phyloP scores from a whole-genome alignment of 768 basidiomycete genomes.

The Mycena alexandri region DNA sequence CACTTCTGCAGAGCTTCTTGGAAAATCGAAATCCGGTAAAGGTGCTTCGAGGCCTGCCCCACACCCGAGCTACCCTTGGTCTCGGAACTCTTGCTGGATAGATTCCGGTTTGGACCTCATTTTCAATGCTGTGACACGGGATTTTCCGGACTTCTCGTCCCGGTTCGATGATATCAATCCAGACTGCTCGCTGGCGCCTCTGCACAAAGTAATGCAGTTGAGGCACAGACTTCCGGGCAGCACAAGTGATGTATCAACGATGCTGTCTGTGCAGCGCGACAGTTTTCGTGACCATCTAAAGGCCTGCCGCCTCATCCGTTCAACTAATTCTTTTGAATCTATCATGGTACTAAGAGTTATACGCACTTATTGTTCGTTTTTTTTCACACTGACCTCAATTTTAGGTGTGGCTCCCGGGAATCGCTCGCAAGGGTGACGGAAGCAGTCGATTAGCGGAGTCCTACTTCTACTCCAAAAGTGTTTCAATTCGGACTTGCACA shows the following conservation, averaged over 20 bases:
- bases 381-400: not conserved
- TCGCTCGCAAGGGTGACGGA: too few species aligned
- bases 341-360: not conserved
- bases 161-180: slow-evolving; percentile 32
- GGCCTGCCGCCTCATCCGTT: not conserved
- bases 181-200: not conserved
- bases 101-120: not conserved
- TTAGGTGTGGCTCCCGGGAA: too few species aligned
- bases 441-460: too few species aligned
- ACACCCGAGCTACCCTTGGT: not conserved
- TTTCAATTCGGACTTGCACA: too few species aligned
- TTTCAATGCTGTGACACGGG: slow-evolving; percentile 27
- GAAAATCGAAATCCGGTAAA: slow-evolving; percentile 16
- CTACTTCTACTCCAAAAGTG: too few species aligned
- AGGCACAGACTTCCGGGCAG: not conserved
- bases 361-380: not conserved
- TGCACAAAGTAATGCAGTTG: not conserved
- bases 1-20: slow-evolving; percentile 34
- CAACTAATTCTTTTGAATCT: not conserved
- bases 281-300: not conserved
- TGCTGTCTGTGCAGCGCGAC: not conserved
- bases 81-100: slow-evolving; percentile 1
- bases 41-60: not conserved
- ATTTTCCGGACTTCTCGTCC: slow-evolving; percentile 31
- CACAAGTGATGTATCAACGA: too few species aligned